Conservation (phyloP, 805 yeast species). For the Starmerella sirachaensis region DNA sequence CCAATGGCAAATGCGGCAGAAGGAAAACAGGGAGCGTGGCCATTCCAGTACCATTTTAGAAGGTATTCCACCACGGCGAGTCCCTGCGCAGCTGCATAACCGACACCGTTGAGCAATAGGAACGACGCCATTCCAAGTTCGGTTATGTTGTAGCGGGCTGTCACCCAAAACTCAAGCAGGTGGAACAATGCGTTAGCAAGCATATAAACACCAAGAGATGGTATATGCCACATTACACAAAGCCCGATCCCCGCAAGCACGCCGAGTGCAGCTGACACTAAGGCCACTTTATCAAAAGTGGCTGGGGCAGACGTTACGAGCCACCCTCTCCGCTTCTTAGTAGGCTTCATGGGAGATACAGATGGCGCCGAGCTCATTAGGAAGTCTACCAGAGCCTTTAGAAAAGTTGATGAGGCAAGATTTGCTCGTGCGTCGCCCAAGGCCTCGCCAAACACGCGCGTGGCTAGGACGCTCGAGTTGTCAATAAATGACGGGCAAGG, state of each 20-base stretch:
- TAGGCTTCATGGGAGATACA: not conserved
- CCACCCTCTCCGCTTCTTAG: slow-evolving; percentile 1
- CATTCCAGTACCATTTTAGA: slow-evolving; percentile 32
- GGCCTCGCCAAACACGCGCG: too few species aligned
- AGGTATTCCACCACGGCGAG: slow-evolving; percentile 42
- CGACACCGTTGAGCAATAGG: slow-evolving; percentile 49
- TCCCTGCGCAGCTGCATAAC: slow-evolving; percentile 46
- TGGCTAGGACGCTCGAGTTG: too few species aligned
- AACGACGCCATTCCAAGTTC: slow-evolving; percentile 63
- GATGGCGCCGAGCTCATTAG: slow-evolving; percentile 1
- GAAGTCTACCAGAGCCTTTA: too few species aligned
- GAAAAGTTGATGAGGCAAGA: too few species aligned
- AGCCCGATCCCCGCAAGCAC: slow-evolving; percentile 19
- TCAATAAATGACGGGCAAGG: too few species aligned
- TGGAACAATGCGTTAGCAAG: slow-evolving; percentile 53
- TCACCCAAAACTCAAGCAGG: slow-evolving; percentile 65
- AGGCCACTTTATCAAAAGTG: slow-evolving; percentile 24
- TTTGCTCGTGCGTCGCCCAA: too few species aligned
- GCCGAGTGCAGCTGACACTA: slow-evolving; percentile 26
- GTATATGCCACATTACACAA: not conserved
- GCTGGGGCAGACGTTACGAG: slow-evolving; percentile 19
- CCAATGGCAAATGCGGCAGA: slow-evolving; percentile 35
- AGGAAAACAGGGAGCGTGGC: slow-evolving; percentile 30
- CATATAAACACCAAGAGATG: slow-evolving; percentile 38
- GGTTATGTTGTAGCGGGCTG: slow-evolving; percentile 59